Evolutionary conservation across 208 protist genomes (phyloP).

Genomic region (Leishmania mexicana): DNA sequence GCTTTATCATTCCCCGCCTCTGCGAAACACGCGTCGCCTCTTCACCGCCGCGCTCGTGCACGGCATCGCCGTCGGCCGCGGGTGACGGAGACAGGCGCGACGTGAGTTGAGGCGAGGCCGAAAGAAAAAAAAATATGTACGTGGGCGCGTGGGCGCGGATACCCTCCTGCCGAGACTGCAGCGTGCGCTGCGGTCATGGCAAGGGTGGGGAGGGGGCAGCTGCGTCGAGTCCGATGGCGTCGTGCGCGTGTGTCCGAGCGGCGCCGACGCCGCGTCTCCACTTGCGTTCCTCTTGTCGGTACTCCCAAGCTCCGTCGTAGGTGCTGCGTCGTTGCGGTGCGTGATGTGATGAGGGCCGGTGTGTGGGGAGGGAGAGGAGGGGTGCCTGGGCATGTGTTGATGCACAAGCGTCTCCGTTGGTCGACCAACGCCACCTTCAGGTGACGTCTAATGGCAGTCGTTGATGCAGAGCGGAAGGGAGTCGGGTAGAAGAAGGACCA

Average conservation of each 20-base stretch:
- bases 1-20: too few species aligned
- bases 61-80: constrained; percentile 66
- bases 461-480: neutral
- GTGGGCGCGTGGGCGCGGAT: neutral
- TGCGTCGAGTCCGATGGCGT: neutral
- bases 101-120: constrained; percentile 68
- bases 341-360: neutral
- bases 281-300: neutral
- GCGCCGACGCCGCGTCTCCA: neutral
- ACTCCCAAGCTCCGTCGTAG: neutral
- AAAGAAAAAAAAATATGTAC: neutral
- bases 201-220: neutral
- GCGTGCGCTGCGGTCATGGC: neutral
- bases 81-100: constrained; percentile 68
- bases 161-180: neutral
- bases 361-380: neutral
- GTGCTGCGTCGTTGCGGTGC: neutral
- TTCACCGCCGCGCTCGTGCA: constrained; percentile 18
- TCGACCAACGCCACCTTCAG: neutral
- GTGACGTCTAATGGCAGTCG: neutral
- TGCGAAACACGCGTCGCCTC: too few species aligned
- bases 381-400: neutral
- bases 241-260: neutral
- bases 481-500: neutral
- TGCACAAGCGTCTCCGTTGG: neutral